Base-by-base conservation (phyloP, 164 flowering plant genomes). In the Cinnamomum micranthum region DNA sequence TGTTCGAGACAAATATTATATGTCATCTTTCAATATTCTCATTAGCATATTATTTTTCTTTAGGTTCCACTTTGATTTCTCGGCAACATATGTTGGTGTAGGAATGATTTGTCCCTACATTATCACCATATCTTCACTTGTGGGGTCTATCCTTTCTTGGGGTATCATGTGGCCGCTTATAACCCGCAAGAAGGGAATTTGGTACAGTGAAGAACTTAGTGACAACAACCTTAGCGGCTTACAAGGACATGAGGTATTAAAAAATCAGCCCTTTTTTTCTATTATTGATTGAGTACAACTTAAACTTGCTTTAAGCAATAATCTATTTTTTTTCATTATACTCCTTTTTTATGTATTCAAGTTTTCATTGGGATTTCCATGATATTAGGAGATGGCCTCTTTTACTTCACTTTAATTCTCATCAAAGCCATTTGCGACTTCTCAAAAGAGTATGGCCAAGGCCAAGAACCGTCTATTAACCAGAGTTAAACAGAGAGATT, bases 51-150 rank as follows among this genome's bases (percentile, higher is more conserved):
- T 6, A 7, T 41, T 41, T 60, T 63, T 50, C 15, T 76, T 6
- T 81, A 89, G 90, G 76, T 89, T 89, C 65, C 85, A 79, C 72
- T 89, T 89, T 73, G 92, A 89, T 78, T 87, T 87, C 83, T 87
- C 92, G 0, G 74, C 88, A 11, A 86, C 86, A 7, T 89, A 87
- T 75, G 87, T 87, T 72, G 92, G 92, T 33, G 90, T 86, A 59
- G 92, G 92, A 4, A 89, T 89, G 92, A 85, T 89, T 14, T 85
- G 87, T 72, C 87, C 86, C n/a, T 85, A 81, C 71, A 75, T 80
- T 35, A 77, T 85, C 15, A 85, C 83, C 68, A 58, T 85, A 33
- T 85, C 88, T n/a, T 73, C 83, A 79, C 81, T 85, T 14, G 11
- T 80, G 2, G 87, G 87, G 41, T 75, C 83, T 12, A 76, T 85